These are phyloP conservation scores for Paradendryphiella salina DNA, from an alignment of 2,329 filamentous ascomycete genomes.

Conservation along the genomic window DNA sequence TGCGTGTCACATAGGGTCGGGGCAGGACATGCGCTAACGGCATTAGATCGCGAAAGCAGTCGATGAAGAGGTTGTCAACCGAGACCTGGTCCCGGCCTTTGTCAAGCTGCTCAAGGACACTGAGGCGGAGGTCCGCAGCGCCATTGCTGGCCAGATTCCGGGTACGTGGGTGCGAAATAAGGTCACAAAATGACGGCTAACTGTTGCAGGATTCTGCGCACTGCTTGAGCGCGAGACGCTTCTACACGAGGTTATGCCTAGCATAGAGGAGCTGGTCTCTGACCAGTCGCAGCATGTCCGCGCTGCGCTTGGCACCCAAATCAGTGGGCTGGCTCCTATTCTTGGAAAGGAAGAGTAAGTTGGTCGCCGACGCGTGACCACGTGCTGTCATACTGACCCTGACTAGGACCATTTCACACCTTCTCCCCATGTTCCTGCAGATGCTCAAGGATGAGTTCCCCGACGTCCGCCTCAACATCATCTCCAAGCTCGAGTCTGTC, in stretches of 20 bases:
- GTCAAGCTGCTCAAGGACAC: constrained; percentile 98
- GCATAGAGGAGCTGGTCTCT: constrained; percentile 92
- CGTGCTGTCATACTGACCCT: constrained; percentile 26
- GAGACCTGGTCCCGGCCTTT: constrained; percentile 94
- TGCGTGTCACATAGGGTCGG: constrained; percentile 42
- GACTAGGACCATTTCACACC: constrained; percentile 84
- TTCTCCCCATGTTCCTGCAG: constrained; percentile 97
- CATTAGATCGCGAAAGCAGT: constrained; percentile 93
- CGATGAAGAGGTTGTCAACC: constrained; percentile 90
- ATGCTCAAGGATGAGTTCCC: constrained; percentile 99
- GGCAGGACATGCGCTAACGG: constrained; percentile 32
- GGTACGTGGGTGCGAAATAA: constrained; percentile 50
- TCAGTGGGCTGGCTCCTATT: constrained; percentile 94
- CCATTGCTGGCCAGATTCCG: constrained; percentile 95
- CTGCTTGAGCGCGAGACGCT: constrained; percentile 85
- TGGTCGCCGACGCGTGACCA: constrained; percentile 23
- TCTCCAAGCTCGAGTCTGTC: constrained; percentile 98
- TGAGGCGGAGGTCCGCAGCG: constrained; percentile 95
- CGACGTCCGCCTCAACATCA: constrained; percentile 96
- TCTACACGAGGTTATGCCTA: constrained; percentile 94
- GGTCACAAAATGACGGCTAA: constrained; percentile 32
- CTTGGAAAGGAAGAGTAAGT: constrained; percentile 95
- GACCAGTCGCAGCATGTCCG: constrained; percentile 97
- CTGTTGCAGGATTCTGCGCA: constrained; percentile 75
- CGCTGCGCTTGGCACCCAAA: constrained; percentile 91